Base-by-base conservation (phyloP, 306 rosid species). In the Vigna reflexopilosa region DNA sequence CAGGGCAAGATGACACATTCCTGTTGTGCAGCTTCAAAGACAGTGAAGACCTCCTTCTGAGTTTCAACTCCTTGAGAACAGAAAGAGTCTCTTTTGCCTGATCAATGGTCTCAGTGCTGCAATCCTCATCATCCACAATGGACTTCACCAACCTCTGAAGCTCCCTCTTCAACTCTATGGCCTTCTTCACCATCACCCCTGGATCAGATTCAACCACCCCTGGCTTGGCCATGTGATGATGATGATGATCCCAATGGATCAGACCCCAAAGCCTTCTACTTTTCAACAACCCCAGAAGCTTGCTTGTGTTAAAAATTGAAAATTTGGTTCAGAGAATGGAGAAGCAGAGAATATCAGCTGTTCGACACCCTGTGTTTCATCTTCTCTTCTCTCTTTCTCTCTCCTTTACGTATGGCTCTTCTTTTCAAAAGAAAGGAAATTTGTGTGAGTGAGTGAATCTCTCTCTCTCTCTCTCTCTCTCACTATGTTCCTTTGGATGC, bases 131-230 rank as follows among this genome's bases (percentile, higher is more conserved):
- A 11, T 88, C 90, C 6, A 91, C 72, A 30, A 93, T 87, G 63
- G 88, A 88, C 61, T 67, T 79, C 42, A 90, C 87, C 70, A 93
- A 64, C 81, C 87, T 90, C 75, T 88, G 92, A 62, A 91, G 59
- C 82, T 91, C 96, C 81, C 64, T 93, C 93, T 93, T 93, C 87
- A 93, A 84, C 76, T 93, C 98, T 6, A 82, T 32, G 36, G 79
- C 83, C 73, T 81, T 86, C 75, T 81, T 91, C 64, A 83, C 84
- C 84, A 82, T 67, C 79, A 52, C 82, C 66, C 85, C 85, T 77
- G 98, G 86, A 83, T 90, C 93, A 40, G 86, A 74, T 1, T 85
- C 93, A 1, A 80, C 87, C 42, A 91, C 89, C 2, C 86, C 93
- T 15, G 96, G 85, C 83, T 89, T 93, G 2, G 94, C 96, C 98